Percentiles rank a stretch among this genome's conserved stretches.
Conservation (phyloP, 371 early-diverging fungal genomes). For the Sanchytrium tribonematis region DNA sequence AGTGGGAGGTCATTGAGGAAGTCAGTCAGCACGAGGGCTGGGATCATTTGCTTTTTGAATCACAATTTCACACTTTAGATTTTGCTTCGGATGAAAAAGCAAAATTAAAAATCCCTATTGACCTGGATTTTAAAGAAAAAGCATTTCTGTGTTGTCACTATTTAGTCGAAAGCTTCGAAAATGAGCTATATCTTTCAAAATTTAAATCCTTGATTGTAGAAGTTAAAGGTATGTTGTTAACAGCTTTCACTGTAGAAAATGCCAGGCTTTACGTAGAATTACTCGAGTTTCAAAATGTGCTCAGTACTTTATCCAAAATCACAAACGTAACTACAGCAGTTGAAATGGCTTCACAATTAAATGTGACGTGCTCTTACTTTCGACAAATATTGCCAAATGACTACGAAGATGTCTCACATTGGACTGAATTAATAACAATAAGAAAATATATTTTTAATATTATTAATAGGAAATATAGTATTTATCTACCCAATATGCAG, state of each 20-base stretch:
- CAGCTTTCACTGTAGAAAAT: background rate
- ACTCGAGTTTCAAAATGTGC: background rate
- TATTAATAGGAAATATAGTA: constrained; percentile 6
- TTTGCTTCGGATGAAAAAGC: constrained; percentile 51
- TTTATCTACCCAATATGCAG: constrained; percentile 5
- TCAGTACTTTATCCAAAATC: background rate
- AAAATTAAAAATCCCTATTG: constrained; percentile 23
- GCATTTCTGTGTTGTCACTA: constrained; percentile 27
- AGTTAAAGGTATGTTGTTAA: background rate
- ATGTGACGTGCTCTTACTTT: background rate
- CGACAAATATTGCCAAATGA: constrained; percentile 6
- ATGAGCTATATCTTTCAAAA: background rate
- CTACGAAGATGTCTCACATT: constrained; percentile 14
- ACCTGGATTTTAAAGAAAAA: constrained; percentile 25
- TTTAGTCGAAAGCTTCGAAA: background rate
- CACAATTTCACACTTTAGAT: constrained; percentile 69
- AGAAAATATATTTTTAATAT: background rate
- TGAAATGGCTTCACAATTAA: background rate
- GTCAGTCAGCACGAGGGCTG: constrained; percentile 66
- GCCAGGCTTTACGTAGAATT: background rate
- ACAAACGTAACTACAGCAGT: background rate
- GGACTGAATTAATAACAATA: background rate
- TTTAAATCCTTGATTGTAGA: background rate
- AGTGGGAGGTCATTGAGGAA: constrained; percentile 90
- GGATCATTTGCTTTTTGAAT: constrained; percentile 48